Percentiles rank a stretch among this genome's conserved stretches.
Conservation (phyloP, 2,329 filamentous ascomycete genomes). For the Epichloe coenophiala region DNA sequence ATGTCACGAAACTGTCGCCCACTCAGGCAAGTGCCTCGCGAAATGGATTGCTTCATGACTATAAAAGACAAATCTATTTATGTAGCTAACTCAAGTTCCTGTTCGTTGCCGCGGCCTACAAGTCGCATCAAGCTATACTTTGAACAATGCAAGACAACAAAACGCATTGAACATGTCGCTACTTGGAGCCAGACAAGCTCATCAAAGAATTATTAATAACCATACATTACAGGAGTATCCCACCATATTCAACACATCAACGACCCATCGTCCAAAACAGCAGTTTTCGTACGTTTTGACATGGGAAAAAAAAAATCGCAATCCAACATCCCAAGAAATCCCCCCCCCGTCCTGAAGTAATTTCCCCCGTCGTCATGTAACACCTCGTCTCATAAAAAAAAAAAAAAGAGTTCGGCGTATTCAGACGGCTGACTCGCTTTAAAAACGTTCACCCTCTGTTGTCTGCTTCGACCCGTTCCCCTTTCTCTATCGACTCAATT, state of each 20-base stretch:
- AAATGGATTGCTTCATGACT: no score
- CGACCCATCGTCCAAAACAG: neutral
- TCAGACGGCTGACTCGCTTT: no score
- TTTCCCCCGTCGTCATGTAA: neutral
- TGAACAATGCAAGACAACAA: neutral
- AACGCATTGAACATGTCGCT: no score
- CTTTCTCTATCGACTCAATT: slow-evolving; percentile 24
- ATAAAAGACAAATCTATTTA: no score
- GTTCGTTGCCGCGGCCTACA: no score
- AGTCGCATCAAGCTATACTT: no score
- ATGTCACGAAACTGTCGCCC: neutral
- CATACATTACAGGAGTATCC: neutral
- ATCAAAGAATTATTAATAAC: neutral
- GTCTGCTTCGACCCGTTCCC: no score
- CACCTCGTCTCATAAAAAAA: neutral
- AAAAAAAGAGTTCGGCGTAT: no score
- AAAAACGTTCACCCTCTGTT: no score
- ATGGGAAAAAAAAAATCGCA: neutral
- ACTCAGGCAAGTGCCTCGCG: no score
- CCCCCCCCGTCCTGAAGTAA: neutral
- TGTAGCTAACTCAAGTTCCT: no score
- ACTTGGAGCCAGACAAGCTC: neutral
- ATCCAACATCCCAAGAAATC: neutral
- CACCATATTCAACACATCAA: neutral
- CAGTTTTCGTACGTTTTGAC: neutral